Conservation (phyloP, 2,329 filamentous ascomycete genomes). For the Neopestalotiopsis sp. region DNA sequence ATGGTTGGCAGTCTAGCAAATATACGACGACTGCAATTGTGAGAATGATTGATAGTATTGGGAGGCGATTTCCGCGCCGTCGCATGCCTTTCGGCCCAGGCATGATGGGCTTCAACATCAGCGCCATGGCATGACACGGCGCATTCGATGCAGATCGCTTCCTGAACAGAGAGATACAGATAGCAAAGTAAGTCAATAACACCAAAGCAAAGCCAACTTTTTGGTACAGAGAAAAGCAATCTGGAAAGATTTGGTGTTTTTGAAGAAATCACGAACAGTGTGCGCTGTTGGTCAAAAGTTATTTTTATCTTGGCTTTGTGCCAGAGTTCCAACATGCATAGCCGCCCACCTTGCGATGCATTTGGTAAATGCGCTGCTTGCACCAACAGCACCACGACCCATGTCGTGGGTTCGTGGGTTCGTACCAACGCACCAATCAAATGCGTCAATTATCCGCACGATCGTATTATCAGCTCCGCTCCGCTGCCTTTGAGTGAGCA, state of each 20-base stretch:
- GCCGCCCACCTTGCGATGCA: background rate
- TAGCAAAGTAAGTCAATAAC: no score
- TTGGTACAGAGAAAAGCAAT: no score
- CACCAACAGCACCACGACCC: background rate
- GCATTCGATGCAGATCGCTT: no score
- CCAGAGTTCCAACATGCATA: background rate
- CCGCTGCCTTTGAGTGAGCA: no score
- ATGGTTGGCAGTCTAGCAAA: constrained; percentile 31
- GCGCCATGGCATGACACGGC: background rate
- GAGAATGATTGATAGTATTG: background rate
- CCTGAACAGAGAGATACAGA: no score
- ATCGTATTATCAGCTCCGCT: no score
- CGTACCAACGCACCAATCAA: no score
- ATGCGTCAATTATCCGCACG: no score
- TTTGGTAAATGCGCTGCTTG: background rate
- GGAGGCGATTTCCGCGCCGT: background rate
- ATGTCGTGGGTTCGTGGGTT: no score
- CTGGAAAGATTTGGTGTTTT: no score
- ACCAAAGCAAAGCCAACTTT: no score
- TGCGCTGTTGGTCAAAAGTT: background rate
- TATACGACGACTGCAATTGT: background rate
- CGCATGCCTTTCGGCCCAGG: background rate
- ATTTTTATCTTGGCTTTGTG: background rate
- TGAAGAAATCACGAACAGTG: no score
- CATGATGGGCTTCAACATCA: constrained; percentile 1